These are phyloP conservation scores for Globisporangium mamillatum DNA, from an alignment of 352 stramenopile genomes.

Conservation along the genomic window DNA sequence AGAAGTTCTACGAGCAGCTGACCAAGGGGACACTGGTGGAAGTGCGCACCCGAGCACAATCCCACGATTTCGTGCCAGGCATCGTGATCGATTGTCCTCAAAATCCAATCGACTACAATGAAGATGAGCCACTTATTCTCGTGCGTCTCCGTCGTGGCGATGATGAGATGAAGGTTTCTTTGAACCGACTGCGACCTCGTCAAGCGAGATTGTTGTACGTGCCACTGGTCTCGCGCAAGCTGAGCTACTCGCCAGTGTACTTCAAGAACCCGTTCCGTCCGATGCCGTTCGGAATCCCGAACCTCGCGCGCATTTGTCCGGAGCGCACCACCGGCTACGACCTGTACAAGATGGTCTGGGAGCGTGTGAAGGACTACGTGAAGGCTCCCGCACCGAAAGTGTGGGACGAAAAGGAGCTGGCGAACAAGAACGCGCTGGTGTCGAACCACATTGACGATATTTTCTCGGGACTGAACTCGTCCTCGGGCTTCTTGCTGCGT, in stretches of 20 bases:
- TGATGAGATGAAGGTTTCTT: conserved; percentile 69
- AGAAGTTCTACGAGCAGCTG: conserved; percentile 59
- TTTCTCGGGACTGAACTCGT: conserved; percentile 69
- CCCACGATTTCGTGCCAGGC: conserved; percentile 67
- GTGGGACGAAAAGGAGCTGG: conserved; percentile 33
- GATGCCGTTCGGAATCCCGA: conserved; percentile 81
- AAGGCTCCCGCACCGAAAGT: conserved; percentile 34
- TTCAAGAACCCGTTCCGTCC: conserved; percentile 89
- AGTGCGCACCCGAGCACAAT: conserved; percentile 63
- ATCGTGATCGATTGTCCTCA: conserved; percentile 50
- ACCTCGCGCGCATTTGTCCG: conserved; percentile 84
- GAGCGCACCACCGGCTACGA: conserved; percentile 76
- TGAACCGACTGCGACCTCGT: conserved; percentile 60
- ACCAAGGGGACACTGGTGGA: conserved; percentile 66
- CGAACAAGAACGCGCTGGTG: conserved; percentile 31
- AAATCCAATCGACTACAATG: conserved; percentile 27
- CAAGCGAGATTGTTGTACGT: conserved; percentile 79
- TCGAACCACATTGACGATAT: conserved; percentile 80
- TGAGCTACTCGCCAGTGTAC: conserved; percentile 86
- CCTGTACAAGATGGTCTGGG: conserved; percentile 80
- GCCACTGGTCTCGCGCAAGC: conserved; percentile 76
- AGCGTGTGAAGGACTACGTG: conserved; percentile 82
- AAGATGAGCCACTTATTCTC: conserved; percentile 49
- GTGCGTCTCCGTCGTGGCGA: conserved; percentile 68
- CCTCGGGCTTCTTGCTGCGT: conserved; percentile 76